A percentile compares a stretch with the other conserved stretches of the same genome.
Conservation (phyloP, 2,329 filamentous ascomycete genomes). For the Stagonosporopsis chrysanthemi region DNA sequence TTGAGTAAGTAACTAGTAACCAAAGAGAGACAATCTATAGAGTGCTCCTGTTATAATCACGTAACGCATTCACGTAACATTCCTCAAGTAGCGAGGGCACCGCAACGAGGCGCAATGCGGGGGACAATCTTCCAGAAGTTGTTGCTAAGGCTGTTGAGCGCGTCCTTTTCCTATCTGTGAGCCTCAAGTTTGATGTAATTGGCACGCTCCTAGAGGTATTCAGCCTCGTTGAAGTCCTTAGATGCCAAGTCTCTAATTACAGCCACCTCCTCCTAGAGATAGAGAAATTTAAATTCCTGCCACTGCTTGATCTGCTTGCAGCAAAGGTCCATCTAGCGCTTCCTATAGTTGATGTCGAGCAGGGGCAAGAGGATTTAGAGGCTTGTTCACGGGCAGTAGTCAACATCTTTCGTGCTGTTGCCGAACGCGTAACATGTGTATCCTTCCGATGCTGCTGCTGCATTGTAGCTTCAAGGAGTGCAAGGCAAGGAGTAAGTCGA, state of each 20-base stretch:
- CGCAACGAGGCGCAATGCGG: slow-evolving; percentile 91
- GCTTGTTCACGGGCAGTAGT: slow-evolving; percentile 91
- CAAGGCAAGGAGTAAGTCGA: too few relatives aligned
- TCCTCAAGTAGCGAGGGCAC: slow-evolving; percentile 97
- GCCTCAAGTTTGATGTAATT: slow-evolving; percentile 89
- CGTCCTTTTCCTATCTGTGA: slow-evolving; percentile 88
- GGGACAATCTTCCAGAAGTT: slow-evolving; percentile 98
- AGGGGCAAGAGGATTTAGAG: slow-evolving; percentile 92
- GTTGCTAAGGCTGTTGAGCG: slow-evolving; percentile 91
- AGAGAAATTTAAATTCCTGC: slow-evolving; percentile 94
- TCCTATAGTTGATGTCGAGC: slow-evolving; percentile 96
- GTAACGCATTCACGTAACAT: too few relatives aligned
- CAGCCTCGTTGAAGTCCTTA: slow-evolving; percentile 76
- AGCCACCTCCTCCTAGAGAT: slow-evolving; percentile 87
- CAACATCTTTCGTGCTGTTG: too few relatives aligned
- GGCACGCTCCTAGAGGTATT: slow-evolving; percentile 85
- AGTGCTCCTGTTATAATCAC: too few relatives aligned
- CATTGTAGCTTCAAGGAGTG: too few relatives aligned
- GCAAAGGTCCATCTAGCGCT: slow-evolving; percentile 90
- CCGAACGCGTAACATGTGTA: too few relatives aligned
- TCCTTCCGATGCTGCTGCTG: too few relatives aligned
- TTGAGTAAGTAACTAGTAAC: too few relatives aligned
- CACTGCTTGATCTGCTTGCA: slow-evolving; percentile 94
- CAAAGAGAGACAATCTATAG: too few relatives aligned
- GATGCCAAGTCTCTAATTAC: slow-evolving; percentile 79